These are phyloP conservation scores for Hirsutella minnesotensis DNA, from an alignment of 2,329 filamentous ascomycete genomes.

Conservation along the genomic window DNA sequence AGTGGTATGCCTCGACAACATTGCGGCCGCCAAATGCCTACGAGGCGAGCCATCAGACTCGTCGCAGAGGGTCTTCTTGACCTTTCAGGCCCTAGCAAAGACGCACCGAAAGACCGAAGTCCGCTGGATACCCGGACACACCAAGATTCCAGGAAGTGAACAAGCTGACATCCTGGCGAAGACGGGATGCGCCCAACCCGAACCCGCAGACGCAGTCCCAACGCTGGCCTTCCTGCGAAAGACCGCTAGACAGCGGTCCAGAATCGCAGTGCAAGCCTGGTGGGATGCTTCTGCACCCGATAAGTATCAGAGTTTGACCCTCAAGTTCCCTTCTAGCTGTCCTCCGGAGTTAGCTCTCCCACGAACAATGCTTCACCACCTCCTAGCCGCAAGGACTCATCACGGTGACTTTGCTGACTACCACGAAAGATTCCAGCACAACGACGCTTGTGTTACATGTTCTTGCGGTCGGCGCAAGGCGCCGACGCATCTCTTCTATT, in stretches of 20 bases:
- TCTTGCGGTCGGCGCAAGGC: too few species aligned
- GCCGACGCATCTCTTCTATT: background rate
- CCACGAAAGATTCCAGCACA: constrained; percentile 5
- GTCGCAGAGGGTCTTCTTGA: constrained; percentile 8
- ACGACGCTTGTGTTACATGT: too few species aligned
- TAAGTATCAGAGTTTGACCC: background rate
- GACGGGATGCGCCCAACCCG: constrained; percentile 2
- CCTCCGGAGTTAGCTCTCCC: too few species aligned
- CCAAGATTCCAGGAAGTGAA: constrained; percentile 5
- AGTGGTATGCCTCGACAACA: constrained; percentile 8
- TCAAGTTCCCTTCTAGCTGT: too few species aligned
- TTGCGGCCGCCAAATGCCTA: constrained; percentile 5
- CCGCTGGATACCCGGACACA: constrained; percentile 6
- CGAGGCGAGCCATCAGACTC: constrained; percentile 7
- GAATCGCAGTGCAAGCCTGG: constrained; percentile 2
- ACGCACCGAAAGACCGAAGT: constrained; percentile 1
- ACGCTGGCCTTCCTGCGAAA: constrained; percentile 1
- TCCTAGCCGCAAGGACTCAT: constrained; percentile 1
- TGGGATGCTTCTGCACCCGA: constrained; percentile 2
- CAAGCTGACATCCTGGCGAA: constrained; percentile 5
- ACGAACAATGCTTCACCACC: constrained; percentile 1
- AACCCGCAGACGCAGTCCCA: constrained; percentile 1
- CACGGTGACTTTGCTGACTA: too few species aligned
- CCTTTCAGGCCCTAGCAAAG: constrained; percentile 2
- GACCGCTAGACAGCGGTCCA: constrained; percentile 2